Base-by-base conservation (phyloP, 2,329 filamentous ascomycete species). In the Neofusicoccum umdonicola region DNA sequence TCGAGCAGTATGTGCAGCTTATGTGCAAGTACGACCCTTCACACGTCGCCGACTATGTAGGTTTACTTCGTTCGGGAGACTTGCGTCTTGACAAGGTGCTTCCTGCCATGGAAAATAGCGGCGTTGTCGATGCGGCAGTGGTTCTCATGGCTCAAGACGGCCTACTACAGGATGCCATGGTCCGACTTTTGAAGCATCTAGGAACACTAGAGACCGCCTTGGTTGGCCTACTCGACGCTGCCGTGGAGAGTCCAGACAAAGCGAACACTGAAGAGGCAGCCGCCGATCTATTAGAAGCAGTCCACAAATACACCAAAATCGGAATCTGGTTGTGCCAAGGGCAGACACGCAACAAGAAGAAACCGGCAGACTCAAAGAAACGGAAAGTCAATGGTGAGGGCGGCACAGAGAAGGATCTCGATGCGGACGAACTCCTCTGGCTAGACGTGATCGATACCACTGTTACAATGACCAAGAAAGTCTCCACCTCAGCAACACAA, bases 251-350 rank as follows among this genome's bases (percentile, higher is more conserved):
- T 34, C 82, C 83, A 1, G 84, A 89, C 64, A 79, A 83, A 1
- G 77, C 80, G 1, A 84, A 83, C 54, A 83, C 88, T 2, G 85
- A 88, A 66, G 86, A 89, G 67, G 86, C 90, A 0, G 87, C 90
- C 0, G 86, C 90, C 64, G 90, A 93, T 64, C 82, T 97, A 1
- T 82, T 97, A 3, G 85, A 87, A 65, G 88, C 90, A 0, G 80
- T 99, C 17, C 89, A 96, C 67, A 97, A 96, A 74, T 98, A 97
- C 77, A 88, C 90, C 1, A 89, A 93, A 68, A 92, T 99, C 1
- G 95, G 96, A 13, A 94, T 96, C 58, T 99, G 95, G 95, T 82
- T 99, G 12, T 98, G 95, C 71, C 92, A 96, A 77, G 88, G 90
- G 1, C 92, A 97, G 74, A 92, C 87, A 56, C 91, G 90, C 71